phyloP scores from a whole-genome alignment of 139 green algal species.

The Edaphochlamys debaryana region DNA sequence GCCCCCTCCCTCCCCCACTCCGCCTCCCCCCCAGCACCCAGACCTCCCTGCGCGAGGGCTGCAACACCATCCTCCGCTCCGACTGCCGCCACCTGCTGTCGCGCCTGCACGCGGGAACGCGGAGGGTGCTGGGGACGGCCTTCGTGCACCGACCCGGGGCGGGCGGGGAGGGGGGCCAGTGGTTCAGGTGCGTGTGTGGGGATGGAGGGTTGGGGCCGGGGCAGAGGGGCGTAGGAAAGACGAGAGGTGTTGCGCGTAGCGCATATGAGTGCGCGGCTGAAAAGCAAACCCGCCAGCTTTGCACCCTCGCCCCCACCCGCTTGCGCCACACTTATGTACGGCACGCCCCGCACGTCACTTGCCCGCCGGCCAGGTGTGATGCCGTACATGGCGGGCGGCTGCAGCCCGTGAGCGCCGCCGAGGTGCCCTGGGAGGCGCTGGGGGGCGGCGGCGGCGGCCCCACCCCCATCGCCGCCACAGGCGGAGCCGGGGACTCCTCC shows the following conservation, averaged over 20 bases:
- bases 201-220: not conserved
- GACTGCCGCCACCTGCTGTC: slow-evolving; percentile 76
- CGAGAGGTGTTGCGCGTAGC: too few species aligned
- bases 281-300: not conserved
- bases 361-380: not conserved
- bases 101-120: slow-evolving; percentile 43
- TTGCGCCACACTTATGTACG: not conserved
- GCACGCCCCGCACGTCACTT: too few species aligned
- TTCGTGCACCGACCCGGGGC: not conserved
- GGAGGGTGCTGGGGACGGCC: not conserved
- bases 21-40: slow-evolving; percentile 52
- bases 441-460: not conserved
- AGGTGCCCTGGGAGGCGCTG: slow-evolving; percentile 16
- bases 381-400: slow-evolving; percentile 7
- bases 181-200: slow-evolving; percentile 13
- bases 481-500: too few species aligned
- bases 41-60: slow-evolving; percentile 86
- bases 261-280: too few species aligned
- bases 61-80: slow-evolving; percentile 87
- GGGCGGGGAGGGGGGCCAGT: not conserved
- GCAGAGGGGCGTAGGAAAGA: not conserved
- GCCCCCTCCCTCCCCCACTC: not conserved
- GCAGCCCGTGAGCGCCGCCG: not conserved
- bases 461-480: too few species aligned
- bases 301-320: too few species aligned